A percentile compares a stretch with the other conserved stretches of the same genome.
Evolutionary conservation across 139 green algal species (phyloP).

Genomic region (Picochlorum costavermella): DNA sequence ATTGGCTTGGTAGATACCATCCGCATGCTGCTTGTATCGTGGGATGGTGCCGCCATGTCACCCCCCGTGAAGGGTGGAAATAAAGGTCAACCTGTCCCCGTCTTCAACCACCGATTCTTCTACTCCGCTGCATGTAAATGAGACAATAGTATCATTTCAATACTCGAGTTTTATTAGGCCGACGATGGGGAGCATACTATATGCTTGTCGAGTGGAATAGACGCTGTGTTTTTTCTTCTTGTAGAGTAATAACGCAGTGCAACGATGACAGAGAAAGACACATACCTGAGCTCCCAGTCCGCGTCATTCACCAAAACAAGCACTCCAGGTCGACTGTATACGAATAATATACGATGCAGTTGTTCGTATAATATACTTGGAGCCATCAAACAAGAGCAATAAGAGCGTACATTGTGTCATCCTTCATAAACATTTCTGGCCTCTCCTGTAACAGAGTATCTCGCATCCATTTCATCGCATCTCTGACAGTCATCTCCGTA

Average conservation of each 20-base stretch:
- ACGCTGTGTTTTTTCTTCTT: no score
- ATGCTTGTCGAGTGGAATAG: no score
- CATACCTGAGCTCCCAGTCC: slow-evolving; percentile 88
- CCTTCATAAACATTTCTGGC: slow-evolving; percentile 84
- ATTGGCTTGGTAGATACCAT: no score
- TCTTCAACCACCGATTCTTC: slow-evolving; percentile 55
- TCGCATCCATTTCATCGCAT: slow-evolving; percentile 56
- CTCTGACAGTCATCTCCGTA: slow-evolving; percentile 35
- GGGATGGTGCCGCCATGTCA: slow-evolving; percentile 27
- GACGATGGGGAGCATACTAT: not conserved
- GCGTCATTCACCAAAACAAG: slow-evolving; percentile 89
- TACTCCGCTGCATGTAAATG: slow-evolving; percentile 43
- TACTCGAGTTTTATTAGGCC: not conserved
- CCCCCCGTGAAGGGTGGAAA: slow-evolving; percentile 90
- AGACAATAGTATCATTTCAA: not conserved
- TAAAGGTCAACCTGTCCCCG: slow-evolving; percentile 77
- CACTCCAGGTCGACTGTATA: slow-evolving; percentile 74
- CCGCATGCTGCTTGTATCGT: no score
- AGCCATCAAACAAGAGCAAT: not conserved
- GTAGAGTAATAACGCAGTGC: no score
- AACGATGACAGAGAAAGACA: not conserved
- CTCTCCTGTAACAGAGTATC: slow-evolving; percentile 69
- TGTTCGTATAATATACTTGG: not conserved
- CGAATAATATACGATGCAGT: not conserved
- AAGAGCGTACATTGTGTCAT: slow-evolving; percentile 57